phyloP scores from a whole-genome alignment of 495 filamentous ascomycete species.

The Neurospora terricola region DNA sequence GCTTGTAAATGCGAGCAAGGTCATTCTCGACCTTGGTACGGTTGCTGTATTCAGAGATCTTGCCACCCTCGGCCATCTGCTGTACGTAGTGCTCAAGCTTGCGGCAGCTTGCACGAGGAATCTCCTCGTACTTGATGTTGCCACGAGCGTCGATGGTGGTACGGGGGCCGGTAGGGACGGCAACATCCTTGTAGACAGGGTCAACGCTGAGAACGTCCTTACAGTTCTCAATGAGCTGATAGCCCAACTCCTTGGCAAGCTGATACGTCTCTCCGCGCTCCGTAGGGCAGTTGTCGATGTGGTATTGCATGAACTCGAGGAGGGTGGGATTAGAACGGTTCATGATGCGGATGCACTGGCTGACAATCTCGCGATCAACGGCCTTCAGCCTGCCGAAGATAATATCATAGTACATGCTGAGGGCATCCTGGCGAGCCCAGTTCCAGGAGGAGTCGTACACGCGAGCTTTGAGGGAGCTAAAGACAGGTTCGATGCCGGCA shows the following conservation, averaged over 20 bases:
- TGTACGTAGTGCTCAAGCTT: conserved; percentile 98
- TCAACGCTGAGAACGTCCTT: conserved; percentile 74
- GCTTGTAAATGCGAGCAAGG: conserved; percentile 85
- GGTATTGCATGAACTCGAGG: conserved; percentile 98
- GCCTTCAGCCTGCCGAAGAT: conserved; percentile 91
- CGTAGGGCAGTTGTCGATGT: conserved; percentile 97
- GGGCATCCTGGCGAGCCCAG: conserved; percentile 94
- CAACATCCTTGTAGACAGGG: conserved; percentile 92
- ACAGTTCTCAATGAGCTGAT: conserved; percentile 95
- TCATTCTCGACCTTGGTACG: conserved; percentile 96
- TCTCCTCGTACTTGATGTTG: conserved; percentile 81
- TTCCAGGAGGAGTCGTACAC: conserved; percentile 99
- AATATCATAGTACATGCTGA: conserved; percentile 98
- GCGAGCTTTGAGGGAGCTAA: conserved; percentile 85
- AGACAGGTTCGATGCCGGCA: conserved; percentile 84
- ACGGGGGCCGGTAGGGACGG: conserved; percentile 80
- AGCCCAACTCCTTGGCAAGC: conserved; percentile 89
- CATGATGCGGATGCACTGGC: conserved; percentile 97
- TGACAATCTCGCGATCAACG: conserved; percentile 96
- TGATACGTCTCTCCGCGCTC: conserved; percentile 95
- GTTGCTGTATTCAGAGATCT: conserved; percentile 97
- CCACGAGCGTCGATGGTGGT: conserved; percentile 84
- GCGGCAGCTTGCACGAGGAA: conserved; percentile 77
- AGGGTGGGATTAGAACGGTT: conserved; percentile 93
- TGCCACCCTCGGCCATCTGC: conserved; percentile 97